Percentiles rank a stretch among this genome's conserved stretches.
phyloP scores from a whole-genome alignment of 2,329 filamentous ascomycete genomes.

The Colletotrichum magnum region DNA sequence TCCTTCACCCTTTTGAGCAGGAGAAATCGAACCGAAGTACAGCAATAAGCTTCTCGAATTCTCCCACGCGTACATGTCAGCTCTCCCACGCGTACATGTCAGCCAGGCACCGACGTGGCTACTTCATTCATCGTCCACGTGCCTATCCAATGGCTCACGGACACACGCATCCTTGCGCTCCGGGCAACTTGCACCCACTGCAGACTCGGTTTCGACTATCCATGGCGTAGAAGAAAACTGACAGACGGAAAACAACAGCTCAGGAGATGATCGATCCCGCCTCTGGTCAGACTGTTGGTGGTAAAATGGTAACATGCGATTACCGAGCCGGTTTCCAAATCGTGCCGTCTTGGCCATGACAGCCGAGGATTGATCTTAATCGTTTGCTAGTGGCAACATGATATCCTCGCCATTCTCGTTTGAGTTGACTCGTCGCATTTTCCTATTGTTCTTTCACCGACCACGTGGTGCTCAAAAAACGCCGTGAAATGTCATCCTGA shows the following conservation, averaged over 20 bases:
- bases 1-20: background rate
- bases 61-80: background rate
- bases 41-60: too few relatives aligned
- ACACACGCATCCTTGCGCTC: background rate
- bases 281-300: too few relatives aligned
- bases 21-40: background rate
- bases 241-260: too few relatives aligned
- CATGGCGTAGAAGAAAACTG: background rate
- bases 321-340: background rate
- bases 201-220: background rate
- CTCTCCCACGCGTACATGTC: background rate
- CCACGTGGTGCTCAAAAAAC: background rate
- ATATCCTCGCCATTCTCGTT: constrained; percentile 2
- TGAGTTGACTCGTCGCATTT: constrained; percentile 8
- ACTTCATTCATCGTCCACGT: constrained; percentile 21
- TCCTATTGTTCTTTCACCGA: background rate
- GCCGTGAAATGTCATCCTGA: too few relatives aligned
- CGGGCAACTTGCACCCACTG: background rate
- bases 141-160: background rate
- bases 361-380: constrained; percentile 6
- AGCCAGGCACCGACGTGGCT: constrained; percentile 17
- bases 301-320: constrained; percentile 10
- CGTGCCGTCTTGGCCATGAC: background rate
- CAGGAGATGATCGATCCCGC: too few relatives aligned
- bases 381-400: constrained; percentile 3